phyloP scores from a whole-genome alignment of 352 stramenopile species.

The Phytophthora hibernalis region DNA sequence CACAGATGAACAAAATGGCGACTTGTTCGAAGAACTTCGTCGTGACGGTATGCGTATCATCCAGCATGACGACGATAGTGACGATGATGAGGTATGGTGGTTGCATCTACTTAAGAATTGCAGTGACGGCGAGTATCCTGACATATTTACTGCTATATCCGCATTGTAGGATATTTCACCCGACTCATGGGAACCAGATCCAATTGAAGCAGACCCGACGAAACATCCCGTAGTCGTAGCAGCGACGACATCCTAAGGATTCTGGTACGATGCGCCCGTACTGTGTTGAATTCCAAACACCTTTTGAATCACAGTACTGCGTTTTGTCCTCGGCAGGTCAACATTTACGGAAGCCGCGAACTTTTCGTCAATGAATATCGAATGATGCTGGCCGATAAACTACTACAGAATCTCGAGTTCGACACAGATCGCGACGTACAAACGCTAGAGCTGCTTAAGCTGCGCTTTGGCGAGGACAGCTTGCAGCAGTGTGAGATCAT shows the following conservation, averaged over 20 bases:
- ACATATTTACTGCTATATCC: conserved; percentile 3
- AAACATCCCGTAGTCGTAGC: conserved; percentile 77
- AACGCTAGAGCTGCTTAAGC: conserved; percentile 97
- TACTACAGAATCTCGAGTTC: conserved; percentile 94
- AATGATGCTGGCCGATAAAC: conserved; percentile 97
- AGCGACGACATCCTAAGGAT: conserved; percentile 97
- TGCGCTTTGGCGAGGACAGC: conserved; percentile 95
- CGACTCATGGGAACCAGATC: conserved; percentile 93
- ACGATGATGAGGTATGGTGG: conserved; percentile 89
- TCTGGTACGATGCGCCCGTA: conserved; percentile 63
- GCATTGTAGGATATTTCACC: conserved; percentile 65
- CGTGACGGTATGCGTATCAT: conserved; percentile 93
- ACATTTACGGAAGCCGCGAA: conserved; percentile 98
- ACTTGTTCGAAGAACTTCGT: conserved; percentile 96
- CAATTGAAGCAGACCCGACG: conserved; percentile 83
- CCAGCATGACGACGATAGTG: conserved; percentile 93
- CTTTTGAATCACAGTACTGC: not conserved
- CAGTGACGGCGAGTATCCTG: not conserved
- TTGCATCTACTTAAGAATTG: too few relatives aligned
- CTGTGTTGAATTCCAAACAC: not conserved
- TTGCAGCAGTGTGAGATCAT: conserved; percentile 98
- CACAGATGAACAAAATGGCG: conserved; percentile 90
- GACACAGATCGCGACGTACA: conserved; percentile 94
- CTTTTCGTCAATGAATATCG: conserved; percentile 99
- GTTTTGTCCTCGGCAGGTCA: conserved; percentile 55